phyloP scores from a whole-genome alignment of 2,329 filamentous ascomycete genomes.

The Penicillium aurantiogriseum region DNA sequence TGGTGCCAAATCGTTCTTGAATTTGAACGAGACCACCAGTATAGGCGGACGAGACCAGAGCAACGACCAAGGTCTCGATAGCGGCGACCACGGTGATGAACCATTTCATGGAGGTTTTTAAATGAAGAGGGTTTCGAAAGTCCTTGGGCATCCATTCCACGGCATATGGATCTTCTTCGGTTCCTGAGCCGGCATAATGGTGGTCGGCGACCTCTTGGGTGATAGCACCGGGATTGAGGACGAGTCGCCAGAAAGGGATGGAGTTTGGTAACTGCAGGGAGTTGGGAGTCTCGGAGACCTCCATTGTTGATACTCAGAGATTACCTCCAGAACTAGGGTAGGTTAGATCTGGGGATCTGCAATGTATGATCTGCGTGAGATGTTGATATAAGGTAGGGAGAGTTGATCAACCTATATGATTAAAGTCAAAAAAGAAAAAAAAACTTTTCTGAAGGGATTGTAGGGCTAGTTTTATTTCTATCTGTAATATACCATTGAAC shows the following conservation, averaged over 20 bases:
- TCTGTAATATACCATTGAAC: not conserved
- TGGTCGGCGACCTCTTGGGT: conserved; percentile 37
- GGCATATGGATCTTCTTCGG: conserved; percentile 44
- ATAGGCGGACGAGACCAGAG: conserved; percentile 46
- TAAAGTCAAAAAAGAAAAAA: not conserved
- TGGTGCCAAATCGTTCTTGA: conserved; percentile 34
- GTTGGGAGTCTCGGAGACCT: conserved; percentile 10
- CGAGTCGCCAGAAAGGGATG: conserved; percentile 37
- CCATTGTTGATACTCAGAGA: conserved; percentile 2
- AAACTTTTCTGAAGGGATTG: too few relatives aligned
- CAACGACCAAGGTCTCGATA: conserved; percentile 43
- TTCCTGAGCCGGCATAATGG: conserved; percentile 40
- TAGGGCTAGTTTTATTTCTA: not conserved
- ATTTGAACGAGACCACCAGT: conserved; percentile 41
- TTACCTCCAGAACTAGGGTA: not conserved
- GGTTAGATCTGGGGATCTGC: not conserved
- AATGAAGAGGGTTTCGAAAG: conserved; percentile 43
- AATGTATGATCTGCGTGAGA: not conserved
- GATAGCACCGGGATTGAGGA: conserved; percentile 34
- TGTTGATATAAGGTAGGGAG: not conserved
- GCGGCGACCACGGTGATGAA: conserved; percentile 40
- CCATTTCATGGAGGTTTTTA: conserved; percentile 40
- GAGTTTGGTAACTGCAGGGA: conserved; percentile 13
- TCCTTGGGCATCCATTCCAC: conserved; percentile 46
- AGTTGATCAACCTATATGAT: not conserved